Conservation (phyloP, 352 stramenopile species). For the Globisporangium yorkense region DNA sequence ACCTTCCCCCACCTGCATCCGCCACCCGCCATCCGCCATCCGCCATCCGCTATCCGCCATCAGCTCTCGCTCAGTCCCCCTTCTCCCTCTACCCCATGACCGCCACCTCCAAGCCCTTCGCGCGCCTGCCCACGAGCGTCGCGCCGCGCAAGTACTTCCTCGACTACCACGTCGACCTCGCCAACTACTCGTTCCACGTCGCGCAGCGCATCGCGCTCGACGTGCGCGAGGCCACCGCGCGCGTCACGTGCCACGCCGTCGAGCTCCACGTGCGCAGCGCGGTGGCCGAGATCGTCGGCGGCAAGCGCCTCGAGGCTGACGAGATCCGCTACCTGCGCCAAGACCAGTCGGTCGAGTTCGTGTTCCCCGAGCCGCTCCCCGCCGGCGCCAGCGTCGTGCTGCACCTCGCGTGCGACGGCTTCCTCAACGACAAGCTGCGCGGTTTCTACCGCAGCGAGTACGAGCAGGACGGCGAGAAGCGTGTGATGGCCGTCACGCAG, state of each 20-base stretch:
- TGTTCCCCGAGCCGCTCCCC: constrained; percentile 39
- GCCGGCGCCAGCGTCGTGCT: constrained; percentile 26
- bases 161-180: constrained; percentile 73
- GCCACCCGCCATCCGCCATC: background rate
- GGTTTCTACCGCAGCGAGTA: constrained; percentile 96
- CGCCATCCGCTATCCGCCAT: too few species aligned
- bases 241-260: constrained; percentile 92
- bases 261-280: constrained; percentile 88
- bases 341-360: constrained; percentile 53
- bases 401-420: constrained; percentile 52
- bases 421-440: constrained; percentile 90
- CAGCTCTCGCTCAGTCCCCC: constrained; percentile 1
- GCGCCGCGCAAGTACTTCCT: constrained; percentile 70
- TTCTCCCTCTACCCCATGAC: constrained; percentile 3
- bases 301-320: constrained; percentile 29
- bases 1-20: background rate
- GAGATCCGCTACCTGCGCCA: constrained; percentile 52
- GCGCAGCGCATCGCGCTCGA: constrained; percentile 52
- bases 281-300: constrained; percentile 28
- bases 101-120: constrained; percentile 39
- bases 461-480: constrained; percentile 85
- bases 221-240: constrained; percentile 51
- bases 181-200: constrained; percentile 67
- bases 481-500: constrained; percentile 90
- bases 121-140: constrained; percentile 54